A percentile compares a stretch with the other conserved stretches of the same genome.
Conservation (phyloP, 139 green algal species). For the Volvox africanus region DNA sequence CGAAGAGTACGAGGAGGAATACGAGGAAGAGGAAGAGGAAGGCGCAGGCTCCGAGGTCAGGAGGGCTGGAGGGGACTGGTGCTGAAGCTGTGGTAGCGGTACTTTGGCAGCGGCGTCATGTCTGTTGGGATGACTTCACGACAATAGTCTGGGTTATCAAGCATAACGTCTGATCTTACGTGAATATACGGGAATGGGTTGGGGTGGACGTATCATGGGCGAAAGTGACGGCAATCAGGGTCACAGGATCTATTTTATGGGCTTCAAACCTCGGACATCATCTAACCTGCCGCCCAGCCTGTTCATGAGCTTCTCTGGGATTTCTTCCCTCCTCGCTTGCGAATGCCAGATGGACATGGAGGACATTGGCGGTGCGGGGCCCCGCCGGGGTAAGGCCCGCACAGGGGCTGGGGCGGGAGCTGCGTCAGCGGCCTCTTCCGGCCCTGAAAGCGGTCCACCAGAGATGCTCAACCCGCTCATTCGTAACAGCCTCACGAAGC, state of each 20-base stretch:
- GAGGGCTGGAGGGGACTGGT: not conserved
- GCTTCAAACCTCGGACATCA: too few species aligned
- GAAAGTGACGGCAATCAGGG: too few species aligned
- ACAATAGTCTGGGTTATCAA: too few species aligned
- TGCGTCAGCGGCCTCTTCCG: not conserved
- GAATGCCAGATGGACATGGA: slow-evolving; percentile 75
- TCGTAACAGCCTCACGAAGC: slow-evolving; percentile 76
- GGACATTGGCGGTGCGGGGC: slow-evolving; percentile 69
- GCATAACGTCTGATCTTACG: too few species aligned
- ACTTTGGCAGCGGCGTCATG: too few species aligned
- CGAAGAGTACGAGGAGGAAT: slow-evolving; percentile 44
- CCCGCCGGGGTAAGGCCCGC: slow-evolving; percentile 8
- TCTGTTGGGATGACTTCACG: too few species aligned
- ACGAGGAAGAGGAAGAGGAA: slow-evolving; percentile 46
- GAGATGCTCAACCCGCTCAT: slow-evolving; percentile 80
- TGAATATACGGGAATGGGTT: too few species aligned
- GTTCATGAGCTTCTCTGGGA: too few species aligned
- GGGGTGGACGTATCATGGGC: too few species aligned
- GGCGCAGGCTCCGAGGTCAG: slow-evolving; percentile 38
- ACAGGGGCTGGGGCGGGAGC: not conserved
- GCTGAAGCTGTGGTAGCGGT: not conserved
- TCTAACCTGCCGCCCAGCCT: too few species aligned
- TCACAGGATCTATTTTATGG: too few species aligned
- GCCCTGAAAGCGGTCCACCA: slow-evolving; percentile 26
- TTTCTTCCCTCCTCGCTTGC: too few species aligned